Evolutionary conservation across 768 basidiomycete genomes (phyloP).

Genomic region (Tylopilus felleus): DNA sequence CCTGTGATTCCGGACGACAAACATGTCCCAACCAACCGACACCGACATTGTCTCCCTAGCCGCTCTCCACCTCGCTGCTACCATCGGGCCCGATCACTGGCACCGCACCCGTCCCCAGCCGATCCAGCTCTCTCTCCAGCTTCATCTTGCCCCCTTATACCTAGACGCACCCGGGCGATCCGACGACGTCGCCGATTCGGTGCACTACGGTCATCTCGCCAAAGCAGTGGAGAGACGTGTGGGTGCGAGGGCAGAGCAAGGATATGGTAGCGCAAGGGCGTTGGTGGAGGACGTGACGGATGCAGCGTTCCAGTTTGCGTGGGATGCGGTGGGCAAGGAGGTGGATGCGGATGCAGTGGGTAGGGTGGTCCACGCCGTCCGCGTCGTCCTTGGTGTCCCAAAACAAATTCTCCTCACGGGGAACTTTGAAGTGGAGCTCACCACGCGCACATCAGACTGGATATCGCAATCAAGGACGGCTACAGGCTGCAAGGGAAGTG

Average conservation of each 20-base stretch:
- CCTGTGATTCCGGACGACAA: background rate
- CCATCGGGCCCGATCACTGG: conserved; percentile 53
- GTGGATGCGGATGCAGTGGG: background rate
- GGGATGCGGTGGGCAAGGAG: background rate
- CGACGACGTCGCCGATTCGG: conserved; percentile 52
- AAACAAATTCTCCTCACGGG: conserved; percentile 53
- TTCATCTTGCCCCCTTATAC: conserved; percentile 40
- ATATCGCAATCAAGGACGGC: background rate
- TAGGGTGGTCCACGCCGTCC: conserved; percentile 28
- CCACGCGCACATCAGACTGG: conserved; percentile 11
- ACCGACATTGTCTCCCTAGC: conserved; percentile 47
- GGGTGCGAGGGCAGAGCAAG: background rate
- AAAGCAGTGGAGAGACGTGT: conserved; percentile 42
- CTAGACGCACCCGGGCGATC: conserved; percentile 44
- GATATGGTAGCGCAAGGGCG: conserved; percentile 30
- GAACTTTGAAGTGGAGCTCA: conserved; percentile 41
- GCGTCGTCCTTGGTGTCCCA: conserved; percentile 42
- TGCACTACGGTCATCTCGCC: conserved; percentile 64
- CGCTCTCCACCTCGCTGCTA: conserved; percentile 38
- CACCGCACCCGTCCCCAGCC: conserved; percentile 46
- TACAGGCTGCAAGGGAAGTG: background rate
- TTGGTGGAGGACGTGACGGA: conserved; percentile 37
- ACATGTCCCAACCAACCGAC: background rate
- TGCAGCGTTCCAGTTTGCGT: conserved; percentile 36
- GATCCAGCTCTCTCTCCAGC: conserved; percentile 43